A percentile compares a stretch with the other conserved stretches of the same genome.
phyloP scores from a whole-genome alignment of 1,284 basidiomycete genomes.

The Wolfiporia cocos region DNA sequence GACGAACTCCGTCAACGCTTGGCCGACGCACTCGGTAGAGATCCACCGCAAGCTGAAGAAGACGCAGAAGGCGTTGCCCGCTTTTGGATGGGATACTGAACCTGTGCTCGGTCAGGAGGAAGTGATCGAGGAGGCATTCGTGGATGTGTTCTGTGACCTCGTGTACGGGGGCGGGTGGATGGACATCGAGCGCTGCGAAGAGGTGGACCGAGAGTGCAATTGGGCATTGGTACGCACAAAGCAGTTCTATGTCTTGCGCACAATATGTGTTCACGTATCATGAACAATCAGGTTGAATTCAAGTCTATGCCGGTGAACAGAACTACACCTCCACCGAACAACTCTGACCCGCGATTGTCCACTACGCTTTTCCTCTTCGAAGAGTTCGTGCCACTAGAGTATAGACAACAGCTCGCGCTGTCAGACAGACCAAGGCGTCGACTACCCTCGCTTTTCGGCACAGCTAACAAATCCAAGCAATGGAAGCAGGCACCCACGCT shows the following conservation, averaged over 20 bases:
- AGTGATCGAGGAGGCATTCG: conserved; percentile 80
- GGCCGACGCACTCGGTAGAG: conserved; percentile 70
- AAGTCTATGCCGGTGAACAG: conserved; percentile 55
- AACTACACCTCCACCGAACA: conserved; percentile 22
- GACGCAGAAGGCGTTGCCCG: conserved; percentile 69
- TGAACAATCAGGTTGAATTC: conserved; percentile 87
- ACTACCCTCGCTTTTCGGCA: conserved; percentile 31
- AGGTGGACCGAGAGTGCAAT: conserved; percentile 78
- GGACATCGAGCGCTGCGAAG: conserved; percentile 67
- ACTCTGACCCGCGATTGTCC: conserved; percentile 46
- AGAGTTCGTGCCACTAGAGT: conserved; percentile 83
- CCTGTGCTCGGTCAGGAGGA: conserved; percentile 69
- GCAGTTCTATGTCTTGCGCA: too few relatives aligned
- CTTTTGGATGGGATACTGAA: conserved; percentile 83
- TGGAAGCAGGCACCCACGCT: conserved; percentile 77
- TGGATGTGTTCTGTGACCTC: conserved; percentile 85
- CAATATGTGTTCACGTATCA: too few relatives aligned
- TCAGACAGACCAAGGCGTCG: conserved; percentile 27
- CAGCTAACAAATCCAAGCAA: conserved; percentile 36
- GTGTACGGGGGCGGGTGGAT: conserved; percentile 78
- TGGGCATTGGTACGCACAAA: conserved; percentile 76
- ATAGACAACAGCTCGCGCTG: conserved; percentile 67
- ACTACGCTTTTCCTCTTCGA: conserved; percentile 75
- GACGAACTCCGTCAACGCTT: conserved; percentile 54
- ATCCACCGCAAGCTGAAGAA: conserved; percentile 77